A percentile compares a stretch with the other conserved stretches of the same genome.
Evolutionary conservation across 208 protist genomes (phyloP).

Genomic region (Leishmania amazonensis): DNA sequence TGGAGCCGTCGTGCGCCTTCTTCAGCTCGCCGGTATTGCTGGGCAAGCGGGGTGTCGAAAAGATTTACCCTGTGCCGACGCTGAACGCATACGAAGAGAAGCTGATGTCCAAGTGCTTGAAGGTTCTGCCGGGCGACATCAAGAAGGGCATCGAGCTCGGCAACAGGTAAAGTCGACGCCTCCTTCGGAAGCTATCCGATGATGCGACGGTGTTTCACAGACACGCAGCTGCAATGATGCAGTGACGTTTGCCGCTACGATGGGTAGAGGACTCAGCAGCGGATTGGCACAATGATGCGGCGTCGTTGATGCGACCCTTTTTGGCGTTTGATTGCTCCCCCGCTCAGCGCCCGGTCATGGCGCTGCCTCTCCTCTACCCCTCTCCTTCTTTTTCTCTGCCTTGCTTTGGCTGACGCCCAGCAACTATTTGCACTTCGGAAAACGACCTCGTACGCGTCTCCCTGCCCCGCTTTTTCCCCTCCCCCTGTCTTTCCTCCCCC

Average conservation of each 20-base stretch:
- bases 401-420: neutral
- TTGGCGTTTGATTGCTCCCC: neutral
- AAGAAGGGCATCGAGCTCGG: constrained; percentile 74
- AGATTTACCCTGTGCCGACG: constrained; percentile 60
- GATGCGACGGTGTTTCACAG: neutral
- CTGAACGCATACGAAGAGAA: constrained; percentile 63
- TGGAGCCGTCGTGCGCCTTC: constrained; percentile 55
- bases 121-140: constrained; percentile 87
- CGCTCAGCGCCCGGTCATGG: neutral
- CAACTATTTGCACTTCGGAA: neutral
- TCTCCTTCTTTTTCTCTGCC: neutral
- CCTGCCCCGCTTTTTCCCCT: neutral
- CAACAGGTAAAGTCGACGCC: constrained; percentile 9
- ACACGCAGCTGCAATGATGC: neutral
- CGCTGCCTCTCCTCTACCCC: neutral
- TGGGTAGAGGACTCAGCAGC: neutral
- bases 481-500: neutral
- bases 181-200: too few species aligned
- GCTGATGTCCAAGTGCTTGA: constrained; percentile 74
- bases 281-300: neutral
- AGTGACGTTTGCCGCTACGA: neutral
- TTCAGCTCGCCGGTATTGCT: constrained; percentile 82
- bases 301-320: neutral
- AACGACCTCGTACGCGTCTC: neutral
- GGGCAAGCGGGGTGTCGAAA: constrained; percentile 74